phyloP scores from a whole-genome alignment of 495 filamentous ascomycete species.

The Trichoderma orchidacearum region DNA sequence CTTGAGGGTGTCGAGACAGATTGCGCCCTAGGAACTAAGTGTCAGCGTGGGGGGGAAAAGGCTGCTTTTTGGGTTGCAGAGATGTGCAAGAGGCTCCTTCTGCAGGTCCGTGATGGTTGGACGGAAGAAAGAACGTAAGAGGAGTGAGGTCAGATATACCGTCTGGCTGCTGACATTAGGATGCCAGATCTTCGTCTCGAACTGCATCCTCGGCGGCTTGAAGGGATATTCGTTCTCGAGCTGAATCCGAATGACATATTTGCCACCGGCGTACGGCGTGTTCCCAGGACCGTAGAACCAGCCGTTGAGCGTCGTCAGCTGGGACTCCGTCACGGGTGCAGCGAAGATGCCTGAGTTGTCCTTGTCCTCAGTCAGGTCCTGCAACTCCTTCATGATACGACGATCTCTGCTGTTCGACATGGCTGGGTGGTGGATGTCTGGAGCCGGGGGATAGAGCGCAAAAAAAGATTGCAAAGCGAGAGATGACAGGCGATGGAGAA shows the following conservation, averaged over 20 bases:
- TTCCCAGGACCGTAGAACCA: slow-evolving; percentile 79
- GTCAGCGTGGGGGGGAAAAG: neutral
- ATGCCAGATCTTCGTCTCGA: slow-evolving; percentile 94
- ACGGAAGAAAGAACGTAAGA: neutral
- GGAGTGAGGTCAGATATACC: slow-evolving; percentile 39
- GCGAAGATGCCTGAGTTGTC: slow-evolving; percentile 59
- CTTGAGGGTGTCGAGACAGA: slow-evolving; percentile 89
- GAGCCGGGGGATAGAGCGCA: neutral
- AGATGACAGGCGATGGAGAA: neutral
- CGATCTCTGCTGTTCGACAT: slow-evolving; percentile 73
- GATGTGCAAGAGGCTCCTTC: neutral
- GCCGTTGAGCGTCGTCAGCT: slow-evolving; percentile 70
- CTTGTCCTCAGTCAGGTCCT: slow-evolving; percentile 66
- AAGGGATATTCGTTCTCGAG: slow-evolving; percentile 91
- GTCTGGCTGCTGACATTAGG: slow-evolving; percentile 94
- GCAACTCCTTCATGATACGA: slow-evolving; percentile 82
- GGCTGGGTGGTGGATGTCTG: slow-evolving; percentile 1
- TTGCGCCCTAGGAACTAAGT: slow-evolving; percentile 60
- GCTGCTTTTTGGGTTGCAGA: neutral
- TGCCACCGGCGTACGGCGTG: slow-evolving; percentile 87
- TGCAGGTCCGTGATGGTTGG: neutral
- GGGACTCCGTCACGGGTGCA: slow-evolving; percentile 38
- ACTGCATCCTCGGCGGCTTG: slow-evolving; percentile 82
- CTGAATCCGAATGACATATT: slow-evolving; percentile 67
- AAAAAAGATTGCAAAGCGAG: neutral